Base-by-base conservation (phyloP, 1,284 basidiomycete species). In the Mycena sp. region DNA sequence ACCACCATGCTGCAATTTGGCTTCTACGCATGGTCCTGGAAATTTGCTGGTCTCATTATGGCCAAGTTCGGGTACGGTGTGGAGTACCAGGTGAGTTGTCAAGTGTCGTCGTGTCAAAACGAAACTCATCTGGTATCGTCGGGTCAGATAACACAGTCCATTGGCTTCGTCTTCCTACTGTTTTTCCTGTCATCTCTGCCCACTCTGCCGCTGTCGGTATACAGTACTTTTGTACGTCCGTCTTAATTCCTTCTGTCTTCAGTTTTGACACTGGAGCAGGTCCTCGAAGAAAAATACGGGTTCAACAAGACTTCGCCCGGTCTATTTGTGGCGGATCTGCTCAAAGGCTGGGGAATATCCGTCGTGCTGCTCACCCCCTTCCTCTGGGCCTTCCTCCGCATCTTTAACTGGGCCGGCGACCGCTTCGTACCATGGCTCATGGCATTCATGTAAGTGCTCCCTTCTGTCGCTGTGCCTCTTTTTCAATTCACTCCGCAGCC, bases 341-440 rank as follows among this genome's bases (percentile, higher is more conserved):
- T 96, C 71, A 98, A 98, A 78, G 85, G 88, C 21, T 95, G 90
- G 87, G 76, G 80, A 3, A 77, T 99, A 46, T 87, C 87, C 9
- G 85, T 91, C 51, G 85, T 80, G 37, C 83, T 99, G n/a, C 95
- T 96, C 21, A 83, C 90, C 1, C 97, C 97, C 0, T 91, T 99
- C 80, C 84, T 98, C 53, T 90, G 93, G 37, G 88, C 84, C 0
- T 93, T 99, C 80, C 84, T 99, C 61, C 91, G 87, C 73, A 90
- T 98, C 72, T 96, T 99, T 78, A 85, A 94, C 64, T 95, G 93
- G 92, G 95, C 96, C 0, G 97, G 97, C 1, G 91, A 93, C 68
- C 86, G 88, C 41, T 96, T 96, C 73, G 90, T 96, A 3, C 92
- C 92, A 0, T 95, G 91, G 89, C 81, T 96, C 55, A 95, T 95